Base-by-base conservation (phyloP, 495 filamentous ascomycete species). In the Annulohypoxylon maeteangense region DNA sequence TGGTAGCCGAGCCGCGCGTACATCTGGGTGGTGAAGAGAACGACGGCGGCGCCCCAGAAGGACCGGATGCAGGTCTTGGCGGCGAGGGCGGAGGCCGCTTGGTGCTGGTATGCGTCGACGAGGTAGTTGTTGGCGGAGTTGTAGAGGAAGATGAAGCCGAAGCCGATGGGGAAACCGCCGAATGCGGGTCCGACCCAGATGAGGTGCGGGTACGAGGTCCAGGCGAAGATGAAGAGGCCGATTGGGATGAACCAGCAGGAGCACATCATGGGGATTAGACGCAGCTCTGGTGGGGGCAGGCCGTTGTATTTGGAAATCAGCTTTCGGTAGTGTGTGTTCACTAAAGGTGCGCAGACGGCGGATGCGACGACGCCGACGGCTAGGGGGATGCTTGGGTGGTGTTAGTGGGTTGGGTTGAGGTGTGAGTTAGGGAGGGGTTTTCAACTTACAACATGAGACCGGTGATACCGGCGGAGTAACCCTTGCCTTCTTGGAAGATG, bases 391-490 rank as follows among this genome's bases (percentile, higher is more conserved):
- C n/a, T n/a, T n/a, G n/a, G n/a, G n/a, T n/a, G n/a, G n/a, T n/a
- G n/a, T n/a, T n/a, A n/a, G n/a, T n/a, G n/a, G n/a, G n/a, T n/a
- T n/a, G n/a, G n/a, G n/a, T n/a, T n/a, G n/a, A n/a, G n/a, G n/a
- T n/a, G n/a, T n/a, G n/a, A n/a, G n/a, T n/a, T n/a, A n/a, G n/a
- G n/a, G n/a, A n/a, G n/a, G n/a, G n/a, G n/a, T n/a, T n/a, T n/a
- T n/a, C n/a, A n/a, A n/a, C n/a, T n/a, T n/a, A n/a, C n/a, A 94
- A 95, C 90, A 93, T 94, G 3, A 95, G 81, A 48, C 92, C 92
- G 0, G 92, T 92, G 16, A 78, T 89, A 22, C 90, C 87, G 23
- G 89, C 85, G n/a, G 81, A 87, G 78, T 89, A 94, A 11, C 88
- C 89, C 77, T 94, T 93, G 29, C 91, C 89, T 68, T 84, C 79